A percentile compares a stretch with the other conserved stretches of the same genome.
Evolutionary conservation across 331 rosid species (phyloP).

Genomic region (Erythrophleum ivorense): DNA sequence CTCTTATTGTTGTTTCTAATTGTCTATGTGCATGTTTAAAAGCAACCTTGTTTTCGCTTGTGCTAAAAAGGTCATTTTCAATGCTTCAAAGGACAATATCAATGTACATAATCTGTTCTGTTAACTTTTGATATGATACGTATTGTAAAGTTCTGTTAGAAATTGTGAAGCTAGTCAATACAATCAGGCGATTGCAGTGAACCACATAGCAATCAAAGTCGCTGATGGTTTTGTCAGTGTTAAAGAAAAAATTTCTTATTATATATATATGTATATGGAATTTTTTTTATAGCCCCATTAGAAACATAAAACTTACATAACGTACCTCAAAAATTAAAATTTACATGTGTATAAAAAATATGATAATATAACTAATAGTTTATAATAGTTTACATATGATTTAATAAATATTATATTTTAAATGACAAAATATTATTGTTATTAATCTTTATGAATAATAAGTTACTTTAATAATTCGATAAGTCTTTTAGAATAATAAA

Average conservation of each 20-base stretch:
- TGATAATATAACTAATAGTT: background rate
- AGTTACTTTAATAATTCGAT: too few relatives aligned
- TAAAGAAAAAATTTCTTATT: background rate
- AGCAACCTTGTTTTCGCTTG: background rate
- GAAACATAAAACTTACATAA: too few relatives aligned
- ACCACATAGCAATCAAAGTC: background rate
- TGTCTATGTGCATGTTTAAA: constrained; percentile 1
- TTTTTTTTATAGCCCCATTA: too few relatives aligned
- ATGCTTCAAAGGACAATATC: background rate
- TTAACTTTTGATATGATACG: constrained; percentile 1
- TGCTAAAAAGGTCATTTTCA: constrained; percentile 13
- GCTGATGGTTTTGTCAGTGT: background rate
- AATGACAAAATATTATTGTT: too few relatives aligned
- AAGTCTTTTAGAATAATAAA: too few relatives aligned
- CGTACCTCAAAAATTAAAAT: background rate
- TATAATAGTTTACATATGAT: too few relatives aligned
- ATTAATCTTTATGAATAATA: too few relatives aligned
- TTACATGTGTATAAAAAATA: background rate
- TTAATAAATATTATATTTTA: too few relatives aligned
- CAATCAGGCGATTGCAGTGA: constrained; percentile 1
- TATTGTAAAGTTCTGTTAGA: background rate
- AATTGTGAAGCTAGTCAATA: constrained; percentile 3
- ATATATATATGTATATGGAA: too few relatives aligned
- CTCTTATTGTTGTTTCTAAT: background rate
- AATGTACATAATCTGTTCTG: background rate